Conservation (phyloP, 2,329 filamentous ascomycete genomes). For the Claviceps humidiphila region DNA sequence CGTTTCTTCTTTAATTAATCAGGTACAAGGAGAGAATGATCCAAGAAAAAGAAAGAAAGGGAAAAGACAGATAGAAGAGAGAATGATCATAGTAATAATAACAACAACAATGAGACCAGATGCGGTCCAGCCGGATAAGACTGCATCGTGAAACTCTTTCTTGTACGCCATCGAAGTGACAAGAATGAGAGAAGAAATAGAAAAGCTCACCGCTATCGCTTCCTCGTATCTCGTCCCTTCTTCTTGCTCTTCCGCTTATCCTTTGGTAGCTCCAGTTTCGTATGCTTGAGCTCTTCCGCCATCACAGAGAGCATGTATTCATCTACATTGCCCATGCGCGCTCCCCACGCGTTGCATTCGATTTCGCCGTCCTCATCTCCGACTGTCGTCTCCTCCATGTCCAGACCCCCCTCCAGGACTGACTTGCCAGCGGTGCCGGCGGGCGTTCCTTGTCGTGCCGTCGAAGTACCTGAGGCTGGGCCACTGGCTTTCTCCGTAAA, state of each 20-base stretch:
- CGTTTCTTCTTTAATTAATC: background rate
- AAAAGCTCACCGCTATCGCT: slow-evolving; percentile 27
- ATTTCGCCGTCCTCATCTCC: slow-evolving; percentile 21
- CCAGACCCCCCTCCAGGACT: slow-evolving; percentile 19
- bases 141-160: too few relatives aligned
- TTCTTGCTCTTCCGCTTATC: slow-evolving; percentile 52
- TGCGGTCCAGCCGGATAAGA: background rate
- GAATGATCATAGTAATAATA: background rate
- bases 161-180: too few relatives aligned
- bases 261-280: slow-evolving; percentile 48
- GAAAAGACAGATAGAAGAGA: background rate
- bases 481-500: slow-evolving; percentile 54
- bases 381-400: slow-evolving; percentile 13
- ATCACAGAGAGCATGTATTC: slow-evolving; percentile 63
- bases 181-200: too few relatives aligned
- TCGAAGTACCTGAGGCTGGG: slow-evolving; percentile 34
- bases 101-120: background rate
- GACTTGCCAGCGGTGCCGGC: slow-evolving; percentile 26
- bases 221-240: slow-evolving; percentile 44
- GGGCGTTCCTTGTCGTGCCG: slow-evolving; percentile 38
- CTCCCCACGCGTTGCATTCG: slow-evolving; percentile 48
- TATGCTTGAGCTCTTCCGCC: slow-evolving; percentile 45
- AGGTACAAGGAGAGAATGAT: background rate
- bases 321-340: slow-evolving; percentile 49
- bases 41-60: slow-evolving; percentile 1